Percentiles rank a stretch among this genome's conserved stretches.
Conservation (phyloP, 148 eudicot genomes). For the Vaccinium myrtillus region DNA sequence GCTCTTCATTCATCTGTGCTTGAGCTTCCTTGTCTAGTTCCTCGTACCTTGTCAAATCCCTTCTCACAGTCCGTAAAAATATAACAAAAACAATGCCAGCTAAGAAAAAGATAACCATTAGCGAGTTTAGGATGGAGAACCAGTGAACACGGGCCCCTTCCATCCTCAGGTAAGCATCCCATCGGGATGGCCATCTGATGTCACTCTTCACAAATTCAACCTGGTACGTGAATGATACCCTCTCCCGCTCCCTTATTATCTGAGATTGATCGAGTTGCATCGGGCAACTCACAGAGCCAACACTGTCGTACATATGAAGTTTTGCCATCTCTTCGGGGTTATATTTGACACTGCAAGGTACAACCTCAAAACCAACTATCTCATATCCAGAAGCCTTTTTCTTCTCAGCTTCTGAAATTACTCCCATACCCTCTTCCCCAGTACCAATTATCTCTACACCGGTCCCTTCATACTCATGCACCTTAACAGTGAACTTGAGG, state of each 20-base stretch:
- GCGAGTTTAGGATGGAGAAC: constrained; percentile 58
- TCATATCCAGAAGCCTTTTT: constrained; percentile 48
- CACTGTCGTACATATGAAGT: constrained; percentile 47
- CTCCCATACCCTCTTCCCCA: constrained; percentile 66
- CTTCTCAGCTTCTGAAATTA: constrained; percentile 51
- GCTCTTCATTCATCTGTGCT: constrained; percentile 70
- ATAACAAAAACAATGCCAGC: constrained; percentile 68
- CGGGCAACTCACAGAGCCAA: constrained; percentile 48
- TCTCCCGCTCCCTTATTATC: constrained; percentile 47
- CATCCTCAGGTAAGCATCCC: constrained; percentile 74
- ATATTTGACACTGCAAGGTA: constrained; percentile 59
- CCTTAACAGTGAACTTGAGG: constrained; percentile 53
- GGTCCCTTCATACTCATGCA: constrained; percentile 71
- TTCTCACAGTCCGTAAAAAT: constrained; percentile 57
- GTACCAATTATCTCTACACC: constrained; percentile 54
- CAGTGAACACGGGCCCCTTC: constrained; percentile 63
- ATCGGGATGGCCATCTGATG: constrained; percentile 62
- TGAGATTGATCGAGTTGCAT: constrained; percentile 49
- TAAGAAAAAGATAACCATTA: constrained; percentile 62
- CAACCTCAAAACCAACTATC: constrained; percentile 69
- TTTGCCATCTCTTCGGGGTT: constrained; percentile 52
- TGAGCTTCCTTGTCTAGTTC: constrained; percentile 68
- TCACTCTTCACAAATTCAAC: constrained; percentile 65
- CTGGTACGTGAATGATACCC: constrained; percentile 58
- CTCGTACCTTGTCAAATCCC: constrained; percentile 62